Conservation (phyloP, 306 rosid genomes). For the Macrotyloma uniflorum region DNA sequence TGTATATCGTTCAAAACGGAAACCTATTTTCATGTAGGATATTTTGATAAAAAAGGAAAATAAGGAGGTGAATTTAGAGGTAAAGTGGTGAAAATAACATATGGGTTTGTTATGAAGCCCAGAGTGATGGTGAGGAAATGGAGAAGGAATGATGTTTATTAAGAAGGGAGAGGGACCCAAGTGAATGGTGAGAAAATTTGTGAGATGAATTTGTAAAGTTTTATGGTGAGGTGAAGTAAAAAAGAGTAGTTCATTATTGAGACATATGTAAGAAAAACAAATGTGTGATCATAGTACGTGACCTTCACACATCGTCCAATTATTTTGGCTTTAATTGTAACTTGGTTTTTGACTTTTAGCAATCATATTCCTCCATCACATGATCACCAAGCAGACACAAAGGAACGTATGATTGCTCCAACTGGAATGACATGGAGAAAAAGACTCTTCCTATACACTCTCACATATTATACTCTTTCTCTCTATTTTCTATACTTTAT, state of each 20-base stretch:
- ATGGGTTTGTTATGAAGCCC: background rate
- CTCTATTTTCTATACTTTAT: no score
- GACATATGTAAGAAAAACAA: background rate
- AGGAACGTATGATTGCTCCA: slow-evolving; percentile 27
- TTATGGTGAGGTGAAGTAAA: background rate
- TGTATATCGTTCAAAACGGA: no score
- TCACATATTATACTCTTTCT: background rate
- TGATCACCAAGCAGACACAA: slow-evolving; percentile 20
- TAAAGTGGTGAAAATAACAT: no score
- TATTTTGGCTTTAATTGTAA: slow-evolving; percentile 30
- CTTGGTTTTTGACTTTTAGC: slow-evolving; percentile 39
- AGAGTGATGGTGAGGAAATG: background rate
- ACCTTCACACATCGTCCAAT: slow-evolving; percentile 22
- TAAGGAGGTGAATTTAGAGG: background rate
- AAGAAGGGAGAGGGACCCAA: background rate
- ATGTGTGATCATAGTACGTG: background rate
- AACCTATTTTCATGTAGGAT: no score
- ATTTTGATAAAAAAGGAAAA: no score
- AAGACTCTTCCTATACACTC: background rate
- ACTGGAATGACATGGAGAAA: slow-evolving; percentile 14
- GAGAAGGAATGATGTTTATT: background rate
- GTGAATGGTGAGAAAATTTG: background rate
- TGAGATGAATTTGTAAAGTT: background rate
- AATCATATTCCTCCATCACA: slow-evolving; percentile 29
- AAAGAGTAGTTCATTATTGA: background rate